Percentiles rank a stretch among this genome's conserved stretches.
Conservation (phyloP, 148 eudicot species). For the Dysphania ambrosioides region DNA sequence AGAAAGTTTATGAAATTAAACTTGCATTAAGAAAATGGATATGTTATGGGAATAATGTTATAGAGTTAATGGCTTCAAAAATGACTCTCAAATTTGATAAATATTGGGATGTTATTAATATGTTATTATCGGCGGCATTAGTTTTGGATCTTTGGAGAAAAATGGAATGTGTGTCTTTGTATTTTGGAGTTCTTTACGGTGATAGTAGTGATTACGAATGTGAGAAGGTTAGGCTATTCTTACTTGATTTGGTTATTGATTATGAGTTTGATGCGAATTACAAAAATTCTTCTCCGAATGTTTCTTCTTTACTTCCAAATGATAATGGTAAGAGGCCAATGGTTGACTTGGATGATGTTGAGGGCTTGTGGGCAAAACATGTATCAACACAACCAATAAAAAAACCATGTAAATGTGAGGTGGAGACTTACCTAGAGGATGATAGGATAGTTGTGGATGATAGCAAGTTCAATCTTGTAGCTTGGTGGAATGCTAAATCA, state of each 20-base stretch:
- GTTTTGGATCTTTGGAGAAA: slow-evolving; percentile 9
- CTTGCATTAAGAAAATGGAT: slow-evolving; percentile 5
- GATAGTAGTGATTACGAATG: not conserved
- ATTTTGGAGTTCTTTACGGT: not conserved
- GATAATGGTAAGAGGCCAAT: not conserved
- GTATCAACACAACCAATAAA: not conserved
- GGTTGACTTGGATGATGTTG: not conserved
- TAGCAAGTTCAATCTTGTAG: not conserved
- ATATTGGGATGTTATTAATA: not conserved
- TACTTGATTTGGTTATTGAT: not conserved
- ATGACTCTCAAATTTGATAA: not conserved
- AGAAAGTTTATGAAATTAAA: slow-evolving; percentile 11
- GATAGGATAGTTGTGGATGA: not conserved
- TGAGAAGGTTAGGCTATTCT: not conserved
- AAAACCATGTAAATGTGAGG: not conserved
- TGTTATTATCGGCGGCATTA: not conserved
- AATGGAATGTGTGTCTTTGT: slow-evolving; percentile 1
- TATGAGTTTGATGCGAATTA: not conserved
- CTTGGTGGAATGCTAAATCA: slow-evolving; percentile 5
- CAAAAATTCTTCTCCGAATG: not conserved
- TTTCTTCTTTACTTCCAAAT: not conserved
- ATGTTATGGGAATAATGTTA: not conserved
- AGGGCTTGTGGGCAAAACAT: slow-evolving; percentile 12
- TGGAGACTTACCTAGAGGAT: slow-evolving; percentile 8
- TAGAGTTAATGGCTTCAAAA: not conserved